A percentile compares a stretch with the other conserved stretches of the same genome.
phyloP scores from a whole-genome alignment of 2,329 filamentous ascomycete genomes.

The Tolypocladium guangdongense region DNA sequence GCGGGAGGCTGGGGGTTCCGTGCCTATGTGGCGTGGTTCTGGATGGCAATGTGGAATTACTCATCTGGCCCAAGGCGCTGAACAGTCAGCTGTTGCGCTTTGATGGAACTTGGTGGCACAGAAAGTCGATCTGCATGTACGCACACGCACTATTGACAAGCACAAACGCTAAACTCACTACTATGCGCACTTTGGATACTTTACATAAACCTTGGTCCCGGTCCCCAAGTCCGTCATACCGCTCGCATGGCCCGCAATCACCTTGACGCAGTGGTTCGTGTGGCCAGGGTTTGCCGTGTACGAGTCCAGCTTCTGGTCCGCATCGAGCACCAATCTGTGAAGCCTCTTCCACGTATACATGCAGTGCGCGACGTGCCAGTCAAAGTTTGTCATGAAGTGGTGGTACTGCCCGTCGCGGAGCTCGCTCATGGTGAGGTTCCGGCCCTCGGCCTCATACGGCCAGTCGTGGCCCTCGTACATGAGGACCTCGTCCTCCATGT shows the following conservation, averaged over 20 bases:
- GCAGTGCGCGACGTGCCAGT: conserved; percentile 12
- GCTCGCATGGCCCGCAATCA: conserved; percentile 6
- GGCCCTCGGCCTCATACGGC: conserved; percentile 6
- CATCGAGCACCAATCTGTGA: conserved; percentile 9
- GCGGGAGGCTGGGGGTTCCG: no score
- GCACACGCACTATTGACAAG: no score
- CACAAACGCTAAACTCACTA: not conserved
- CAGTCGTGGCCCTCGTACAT: conserved; percentile 10
- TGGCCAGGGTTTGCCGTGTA: conserved; percentile 11
- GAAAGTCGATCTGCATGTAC: no score
- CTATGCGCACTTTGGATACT: conserved; percentile 8
- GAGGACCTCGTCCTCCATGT: conserved; percentile 10
- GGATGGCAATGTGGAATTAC: no score
- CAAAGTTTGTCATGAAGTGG: conserved; percentile 8
- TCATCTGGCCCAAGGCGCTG: no score
- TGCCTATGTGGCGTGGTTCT: no score
- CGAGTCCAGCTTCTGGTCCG: conserved; percentile 7
- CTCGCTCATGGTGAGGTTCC: conserved; percentile 9
- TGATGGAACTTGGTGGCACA: no score
- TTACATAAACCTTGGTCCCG: conserved; percentile 10
- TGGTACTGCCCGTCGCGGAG: conserved; percentile 7
- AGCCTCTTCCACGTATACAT: conserved; percentile 12
- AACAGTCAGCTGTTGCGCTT: no score
- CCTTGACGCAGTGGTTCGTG: conserved; percentile 11
- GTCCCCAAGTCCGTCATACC: conserved; percentile 8